Evolutionary conservation across 1,284 basidiomycete genomes (phyloP).

Genomic region (Pisolithus thermaeus): DNA sequence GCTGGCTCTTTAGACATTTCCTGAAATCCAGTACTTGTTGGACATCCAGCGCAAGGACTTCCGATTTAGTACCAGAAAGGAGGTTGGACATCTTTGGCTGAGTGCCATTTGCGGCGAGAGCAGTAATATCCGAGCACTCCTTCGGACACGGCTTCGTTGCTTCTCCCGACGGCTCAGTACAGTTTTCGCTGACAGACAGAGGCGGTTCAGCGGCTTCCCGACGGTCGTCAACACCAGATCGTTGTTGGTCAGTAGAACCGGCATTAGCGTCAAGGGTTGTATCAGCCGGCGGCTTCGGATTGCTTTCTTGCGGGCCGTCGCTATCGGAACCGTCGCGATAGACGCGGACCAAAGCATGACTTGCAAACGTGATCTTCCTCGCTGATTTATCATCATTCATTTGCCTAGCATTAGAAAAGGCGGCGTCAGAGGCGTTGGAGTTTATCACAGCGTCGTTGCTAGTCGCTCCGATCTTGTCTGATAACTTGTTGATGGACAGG

Average conservation of each 20-base stretch:
- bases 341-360: constrained; percentile 21
- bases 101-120: neutral
- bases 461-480: neutral
- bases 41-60: constrained; percentile 14
- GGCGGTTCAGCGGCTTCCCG: too few relatives aligned
- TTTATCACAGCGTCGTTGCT: neutral
- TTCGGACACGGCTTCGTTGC: neutral
- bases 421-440: neutral
- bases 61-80: neutral
- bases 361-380: constrained; percentile 26
- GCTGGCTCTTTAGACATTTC: constrained; percentile 1
- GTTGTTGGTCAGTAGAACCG: neutral
- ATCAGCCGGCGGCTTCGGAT: neutral
- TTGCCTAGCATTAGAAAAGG: neutral
- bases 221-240: neutral
- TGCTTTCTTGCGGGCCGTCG: neutral
- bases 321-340: constrained; percentile 7
- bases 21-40: constrained; percentile 16
- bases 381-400: constrained; percentile 16
- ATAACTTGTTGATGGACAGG: constrained; percentile 7
- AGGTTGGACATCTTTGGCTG: neutral
- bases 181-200: too few relatives aligned
- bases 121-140: neutral
- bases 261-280: neutral
- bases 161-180: neutral